Evolutionary conservation across 225 moss, liverwort and hornwort genomes (phyloP).

Genomic region (Anthoceros angustus): DNA sequence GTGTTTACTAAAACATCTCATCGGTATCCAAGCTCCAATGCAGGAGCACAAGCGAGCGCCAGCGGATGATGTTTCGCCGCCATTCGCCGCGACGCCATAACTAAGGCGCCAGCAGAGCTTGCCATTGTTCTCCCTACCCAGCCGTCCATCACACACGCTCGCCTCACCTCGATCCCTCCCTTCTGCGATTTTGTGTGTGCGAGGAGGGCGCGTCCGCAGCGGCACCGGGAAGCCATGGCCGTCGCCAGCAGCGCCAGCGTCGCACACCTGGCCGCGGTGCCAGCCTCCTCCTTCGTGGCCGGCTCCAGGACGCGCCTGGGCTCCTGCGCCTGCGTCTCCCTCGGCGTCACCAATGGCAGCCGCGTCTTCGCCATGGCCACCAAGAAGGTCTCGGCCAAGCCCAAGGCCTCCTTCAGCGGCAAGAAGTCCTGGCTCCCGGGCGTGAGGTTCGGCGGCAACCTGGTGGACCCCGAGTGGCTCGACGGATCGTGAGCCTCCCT

Average conservation of each 20-base stretch:
- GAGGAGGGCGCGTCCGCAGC: background rate
- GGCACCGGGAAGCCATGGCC: background rate
- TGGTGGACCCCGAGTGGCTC: constrained; percentile 85
- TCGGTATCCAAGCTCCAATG: constrained; percentile 5
- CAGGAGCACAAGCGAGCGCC: background rate
- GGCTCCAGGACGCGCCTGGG: constrained; percentile 13
- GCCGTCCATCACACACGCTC: background rate
- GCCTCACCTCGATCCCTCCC: background rate
- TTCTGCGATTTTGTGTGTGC: background rate
- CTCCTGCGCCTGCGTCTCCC: constrained; percentile 29
- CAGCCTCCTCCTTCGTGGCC: background rate
- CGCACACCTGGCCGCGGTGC: background rate
- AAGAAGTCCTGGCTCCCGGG: constrained; percentile 91
- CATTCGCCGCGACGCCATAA: background rate
- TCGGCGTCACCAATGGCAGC: constrained; percentile 49
- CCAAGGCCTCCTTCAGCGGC: constrained; percentile 15
- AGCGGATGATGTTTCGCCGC: constrained; percentile 3
- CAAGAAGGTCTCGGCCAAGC: constrained; percentile 40
- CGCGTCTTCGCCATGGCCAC: constrained; percentile 81
- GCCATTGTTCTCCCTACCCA: background rate
- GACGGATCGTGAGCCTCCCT: constrained; percentile 58
- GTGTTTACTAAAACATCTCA: background rate
- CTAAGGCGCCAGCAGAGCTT: background rate
- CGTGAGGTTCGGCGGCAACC: constrained; percentile 44
- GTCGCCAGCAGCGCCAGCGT: constrained; percentile 4